Percentiles rank a stretch among this genome's conserved stretches.
Conservation (phyloP, 768 basidiomycete species). For the Piloderma croceum region DNA sequence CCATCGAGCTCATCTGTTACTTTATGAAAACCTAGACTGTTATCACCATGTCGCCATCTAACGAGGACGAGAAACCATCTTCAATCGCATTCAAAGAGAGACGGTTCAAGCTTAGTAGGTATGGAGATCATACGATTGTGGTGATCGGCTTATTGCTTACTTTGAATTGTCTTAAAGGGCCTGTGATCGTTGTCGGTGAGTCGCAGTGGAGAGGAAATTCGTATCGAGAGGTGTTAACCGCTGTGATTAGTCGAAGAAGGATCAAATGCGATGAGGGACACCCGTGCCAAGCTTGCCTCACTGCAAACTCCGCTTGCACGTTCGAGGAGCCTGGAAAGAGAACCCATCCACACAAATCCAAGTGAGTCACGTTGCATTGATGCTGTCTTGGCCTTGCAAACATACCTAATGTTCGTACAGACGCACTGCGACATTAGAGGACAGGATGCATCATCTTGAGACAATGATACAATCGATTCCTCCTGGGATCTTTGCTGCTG, state of each 20-base stretch:
- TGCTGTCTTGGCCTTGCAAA: slow-evolving; percentile 4
- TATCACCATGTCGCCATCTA: too few species aligned
- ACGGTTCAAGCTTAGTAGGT: slow-evolving; percentile 86
- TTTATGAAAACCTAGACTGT: too few species aligned
- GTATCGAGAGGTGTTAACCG: not conserved
- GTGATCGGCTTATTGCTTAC: slow-evolving; percentile 1
- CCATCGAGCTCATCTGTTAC: too few species aligned
- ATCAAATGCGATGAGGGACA: slow-evolving; percentile 89
- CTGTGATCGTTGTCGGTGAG: slow-evolving; percentile 88
- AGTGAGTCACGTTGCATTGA: slow-evolving; percentile 42
- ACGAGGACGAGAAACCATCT: too few species aligned
- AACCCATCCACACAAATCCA: slow-evolving; percentile 83
- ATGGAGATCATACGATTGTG: slow-evolving; percentile 19
- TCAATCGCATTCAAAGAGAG: slow-evolving; percentile 82
- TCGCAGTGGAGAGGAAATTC: slow-evolving; percentile 6
- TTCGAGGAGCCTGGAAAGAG: slow-evolving; percentile 86
- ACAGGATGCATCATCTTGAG: slow-evolving; percentile 85
- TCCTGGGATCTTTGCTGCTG: slow-evolving; percentile 68
- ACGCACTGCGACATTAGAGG: slow-evolving; percentile 78
- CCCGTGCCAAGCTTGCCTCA: slow-evolving; percentile 83
- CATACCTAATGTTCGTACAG: slow-evolving; percentile 28
- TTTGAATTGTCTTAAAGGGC: slow-evolving; percentile 45
- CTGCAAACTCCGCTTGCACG: slow-evolving; percentile 75
- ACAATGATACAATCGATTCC: slow-evolving; percentile 82
- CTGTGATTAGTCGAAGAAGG: slow-evolving; percentile 54